Evolutionary conservation across 257 asterid genomes (phyloP).

Genomic region (Oldenlandia corymbosa): DNA sequence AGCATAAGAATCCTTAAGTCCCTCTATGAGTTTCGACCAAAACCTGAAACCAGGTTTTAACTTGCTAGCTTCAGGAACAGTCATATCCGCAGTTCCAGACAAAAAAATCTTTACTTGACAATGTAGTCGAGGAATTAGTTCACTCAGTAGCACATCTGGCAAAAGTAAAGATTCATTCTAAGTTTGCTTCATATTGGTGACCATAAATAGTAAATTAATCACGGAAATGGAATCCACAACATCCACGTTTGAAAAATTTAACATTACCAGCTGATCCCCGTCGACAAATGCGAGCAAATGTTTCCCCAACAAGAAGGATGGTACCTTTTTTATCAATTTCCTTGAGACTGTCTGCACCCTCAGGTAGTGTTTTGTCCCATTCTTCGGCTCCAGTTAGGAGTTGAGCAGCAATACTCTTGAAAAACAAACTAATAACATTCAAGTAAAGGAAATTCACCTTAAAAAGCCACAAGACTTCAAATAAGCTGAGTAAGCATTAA

Average conservation of each 20-base stretch:
- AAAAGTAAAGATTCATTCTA: conserved; percentile 15
- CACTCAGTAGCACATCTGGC: conserved; percentile 74
- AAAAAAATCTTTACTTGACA: conserved; percentile 42
- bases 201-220: background rate
- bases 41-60: conserved; percentile 55
- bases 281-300: conserved; percentile 74
- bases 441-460: conserved; percentile 32
- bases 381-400: conserved; percentile 72
- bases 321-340: conserved; percentile 28
- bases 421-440: conserved; percentile 54
- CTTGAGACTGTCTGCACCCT: conserved; percentile 24
- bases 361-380: conserved; percentile 42
- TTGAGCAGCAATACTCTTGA: conserved; percentile 57
- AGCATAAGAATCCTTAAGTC: conserved; percentile 75
- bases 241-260: conserved; percentile 16
- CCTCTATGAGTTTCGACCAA: conserved; percentile 76
- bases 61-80: conserved; percentile 32
- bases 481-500: background rate
- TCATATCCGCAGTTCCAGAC: conserved; percentile 36
- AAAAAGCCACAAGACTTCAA: conserved; percentile 4
- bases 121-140: conserved; percentile 53
- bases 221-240: conserved; percentile 17
- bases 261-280: conserved; percentile 84
- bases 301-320: conserved; percentile 62
- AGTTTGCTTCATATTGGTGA: conserved; percentile 2